Conservation (phyloP, 768 basidiomycete genomes). For the Boletus huronensis region DNA sequence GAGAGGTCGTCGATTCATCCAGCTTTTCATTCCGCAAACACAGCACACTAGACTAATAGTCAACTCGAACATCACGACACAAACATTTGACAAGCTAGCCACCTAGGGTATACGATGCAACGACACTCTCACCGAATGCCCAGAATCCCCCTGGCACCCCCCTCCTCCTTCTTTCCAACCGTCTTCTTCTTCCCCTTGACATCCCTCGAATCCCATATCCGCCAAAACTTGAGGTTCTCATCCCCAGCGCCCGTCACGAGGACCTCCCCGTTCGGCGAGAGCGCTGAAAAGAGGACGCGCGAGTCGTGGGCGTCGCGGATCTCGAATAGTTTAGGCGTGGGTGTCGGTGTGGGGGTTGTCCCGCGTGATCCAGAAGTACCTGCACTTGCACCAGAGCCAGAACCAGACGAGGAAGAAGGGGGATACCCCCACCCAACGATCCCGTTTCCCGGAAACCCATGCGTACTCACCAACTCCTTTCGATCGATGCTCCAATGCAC, state of each 20-base stretch:
- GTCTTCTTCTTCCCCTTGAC: conserved; percentile 32
- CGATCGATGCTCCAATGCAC: conserved; percentile 82
- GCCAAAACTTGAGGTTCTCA: conserved; percentile 97
- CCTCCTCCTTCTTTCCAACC: conserved; percentile 34
- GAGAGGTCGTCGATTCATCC: too few species aligned
- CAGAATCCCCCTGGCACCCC: conserved; percentile 31
- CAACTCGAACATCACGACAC: background rate
- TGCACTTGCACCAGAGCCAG: conserved; percentile 47
- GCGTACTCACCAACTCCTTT: conserved; percentile 89
- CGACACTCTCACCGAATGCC: conserved; percentile 31
- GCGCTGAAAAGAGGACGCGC: conserved; percentile 78
- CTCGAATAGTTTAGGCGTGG: conserved; percentile 33
- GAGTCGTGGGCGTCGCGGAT: conserved; percentile 93
- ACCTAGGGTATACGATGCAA: background rate
- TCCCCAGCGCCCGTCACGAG: conserved; percentile 92
- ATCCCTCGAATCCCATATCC: conserved; percentile 66
- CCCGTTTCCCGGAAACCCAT: conserved; percentile 89
- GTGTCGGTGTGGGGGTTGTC: conserved; percentile 14
- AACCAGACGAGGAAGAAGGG: conserved; percentile 21
- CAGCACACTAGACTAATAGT: background rate
- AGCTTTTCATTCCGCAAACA: too few species aligned
- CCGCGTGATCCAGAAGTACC: conserved; percentile 10
- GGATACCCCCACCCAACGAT: conserved; percentile 87
- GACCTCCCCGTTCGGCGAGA: conserved; percentile 87
- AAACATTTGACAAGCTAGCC: background rate